Conservation (phyloP, 2,329 filamentous ascomycete species). For the Davidsoniella eucalypti region DNA sequence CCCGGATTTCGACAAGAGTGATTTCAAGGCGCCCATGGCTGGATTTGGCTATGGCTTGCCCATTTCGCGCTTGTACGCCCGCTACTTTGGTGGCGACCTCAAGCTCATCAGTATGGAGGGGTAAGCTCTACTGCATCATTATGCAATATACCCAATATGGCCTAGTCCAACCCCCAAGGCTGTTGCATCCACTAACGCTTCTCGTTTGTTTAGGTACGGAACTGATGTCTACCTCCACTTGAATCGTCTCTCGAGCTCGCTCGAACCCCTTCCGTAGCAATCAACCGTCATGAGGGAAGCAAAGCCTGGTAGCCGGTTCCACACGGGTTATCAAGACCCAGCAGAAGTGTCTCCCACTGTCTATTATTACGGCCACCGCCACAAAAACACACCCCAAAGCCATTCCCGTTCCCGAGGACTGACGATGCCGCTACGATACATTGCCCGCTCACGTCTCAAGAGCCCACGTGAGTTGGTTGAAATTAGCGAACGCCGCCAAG, state of each 20-base stretch:
- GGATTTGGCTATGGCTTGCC: conserved; percentile 96
- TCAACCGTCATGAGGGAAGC: conserved; percentile 71
- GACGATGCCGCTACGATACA: conserved; percentile 41
- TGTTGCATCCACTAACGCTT: neutral
- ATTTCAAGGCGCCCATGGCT: conserved; percentile 98
- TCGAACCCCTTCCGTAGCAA: conserved; percentile 90
- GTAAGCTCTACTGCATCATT: conserved; percentile 33
- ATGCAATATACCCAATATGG: neutral
- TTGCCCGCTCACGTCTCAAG: conserved; percentile 52
- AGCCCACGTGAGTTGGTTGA: conserved; percentile 34
- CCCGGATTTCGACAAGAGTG: conserved; percentile 95
- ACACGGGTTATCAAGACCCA: conserved; percentile 20
- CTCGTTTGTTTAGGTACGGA: conserved; percentile 51
- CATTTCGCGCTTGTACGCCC: conserved; percentile 82
- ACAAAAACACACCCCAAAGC: conserved; percentile 15
- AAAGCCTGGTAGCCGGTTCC: conserved; percentile 10
- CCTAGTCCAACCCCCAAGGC: neutral
- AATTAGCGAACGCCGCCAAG: conserved; percentile 74
- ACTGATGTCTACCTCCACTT: conserved; percentile 97
- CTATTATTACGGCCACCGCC: conserved; percentile 14
- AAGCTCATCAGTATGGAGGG: conserved; percentile 99
- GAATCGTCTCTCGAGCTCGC: conserved; percentile 86
- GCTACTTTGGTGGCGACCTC: conserved; percentile 93
- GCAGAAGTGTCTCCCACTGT: conserved; percentile 22
- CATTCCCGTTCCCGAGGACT: conserved; percentile 42